Evolutionary conservation across 1,139 yeast species (phyloP).

Genomic region (Candida sp.): DNA sequence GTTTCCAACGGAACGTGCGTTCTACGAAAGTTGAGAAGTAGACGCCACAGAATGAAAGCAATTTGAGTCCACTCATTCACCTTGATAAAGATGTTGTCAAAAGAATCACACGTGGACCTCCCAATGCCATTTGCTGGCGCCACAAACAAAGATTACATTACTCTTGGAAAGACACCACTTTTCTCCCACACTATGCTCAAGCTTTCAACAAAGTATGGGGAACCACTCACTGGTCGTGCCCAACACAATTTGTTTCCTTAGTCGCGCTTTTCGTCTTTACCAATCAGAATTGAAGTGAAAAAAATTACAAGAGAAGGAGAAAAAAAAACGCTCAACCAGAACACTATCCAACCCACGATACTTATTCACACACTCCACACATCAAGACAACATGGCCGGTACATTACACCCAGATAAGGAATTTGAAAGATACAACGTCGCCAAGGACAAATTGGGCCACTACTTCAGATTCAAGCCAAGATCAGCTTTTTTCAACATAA

Average conservation of each 20-base stretch:
- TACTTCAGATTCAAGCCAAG: constrained; percentile 50
- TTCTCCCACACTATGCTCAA: too few relatives aligned
- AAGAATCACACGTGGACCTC: too few relatives aligned
- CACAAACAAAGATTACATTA: too few relatives aligned
- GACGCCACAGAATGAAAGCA: too few relatives aligned
- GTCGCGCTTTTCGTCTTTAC: background rate
- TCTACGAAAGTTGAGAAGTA: too few relatives aligned
- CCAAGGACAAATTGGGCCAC: constrained; percentile 47
- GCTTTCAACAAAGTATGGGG: background rate
- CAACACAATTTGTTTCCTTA: background rate
- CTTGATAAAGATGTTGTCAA: too few relatives aligned
- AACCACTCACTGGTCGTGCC: background rate
- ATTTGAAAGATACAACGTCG: constrained; percentile 46
- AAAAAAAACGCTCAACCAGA: background rate
- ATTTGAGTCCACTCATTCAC: too few relatives aligned
- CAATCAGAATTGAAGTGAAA: constrained; percentile 3
- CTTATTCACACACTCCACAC: background rate
- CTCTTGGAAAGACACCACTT: background rate
- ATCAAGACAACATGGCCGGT: constrained; percentile 36
- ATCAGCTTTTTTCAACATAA: constrained; percentile 37
- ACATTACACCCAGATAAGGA: constrained; percentile 51
- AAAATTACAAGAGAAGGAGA: background rate
- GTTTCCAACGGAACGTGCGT: too few relatives aligned
- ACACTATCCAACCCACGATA: background rate
- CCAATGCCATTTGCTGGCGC: too few relatives aligned